Percentiles rank a stretch among this genome's conserved stretches.
phyloP scores from a whole-genome alignment of 306 rosid species.

The Prinsepia uniflora region DNA sequence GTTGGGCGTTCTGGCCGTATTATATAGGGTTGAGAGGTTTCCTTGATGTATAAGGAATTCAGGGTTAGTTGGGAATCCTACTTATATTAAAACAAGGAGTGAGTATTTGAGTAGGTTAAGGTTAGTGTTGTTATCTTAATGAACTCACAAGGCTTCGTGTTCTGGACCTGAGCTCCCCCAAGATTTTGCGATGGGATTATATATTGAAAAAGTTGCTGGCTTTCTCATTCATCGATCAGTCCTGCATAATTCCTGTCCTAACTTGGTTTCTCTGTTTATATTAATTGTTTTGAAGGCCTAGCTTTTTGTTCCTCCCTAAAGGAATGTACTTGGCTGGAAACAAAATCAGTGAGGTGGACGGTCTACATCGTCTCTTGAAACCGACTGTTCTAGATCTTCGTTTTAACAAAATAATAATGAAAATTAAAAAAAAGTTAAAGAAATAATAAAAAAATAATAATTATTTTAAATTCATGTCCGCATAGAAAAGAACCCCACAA shows the following conservation, averaged over 20 bases:
- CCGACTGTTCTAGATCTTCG: slow-evolving; percentile 76
- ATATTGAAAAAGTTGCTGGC: background rate
- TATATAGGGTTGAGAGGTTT: too few relatives aligned
- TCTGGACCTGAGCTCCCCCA: slow-evolving; percentile 82
- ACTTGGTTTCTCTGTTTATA: slow-evolving; percentile 10
- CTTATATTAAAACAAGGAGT: too few relatives aligned
- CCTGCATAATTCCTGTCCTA: slow-evolving; percentile 4
- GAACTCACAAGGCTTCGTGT: slow-evolving; percentile 90
- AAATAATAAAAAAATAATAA: too few relatives aligned
- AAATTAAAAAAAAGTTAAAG: too few relatives aligned
- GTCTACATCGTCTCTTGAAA: slow-evolving; percentile 91
- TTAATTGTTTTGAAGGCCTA: slow-evolving; percentile 49
- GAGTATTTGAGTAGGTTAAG: too few relatives aligned
- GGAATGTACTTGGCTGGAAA: slow-evolving; percentile 93
- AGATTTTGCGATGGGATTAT: slow-evolving; percentile 38
- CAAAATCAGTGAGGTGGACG: slow-evolving; percentile 94
- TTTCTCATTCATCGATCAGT: slow-evolving; percentile 3
- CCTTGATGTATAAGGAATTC: too few relatives aligned
- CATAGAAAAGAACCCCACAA: too few relatives aligned
- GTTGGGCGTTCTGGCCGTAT: too few relatives aligned
- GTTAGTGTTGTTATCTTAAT: slow-evolving; percentile 7
- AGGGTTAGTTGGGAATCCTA: too few relatives aligned
- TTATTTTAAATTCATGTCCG: too few relatives aligned
- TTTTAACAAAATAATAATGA: slow-evolving; percentile 76
- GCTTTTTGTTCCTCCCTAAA: slow-evolving; percentile 86